Conservation (phyloP, 495 filamentous ascomycete genomes). For the Xylaria bambusicola region DNA sequence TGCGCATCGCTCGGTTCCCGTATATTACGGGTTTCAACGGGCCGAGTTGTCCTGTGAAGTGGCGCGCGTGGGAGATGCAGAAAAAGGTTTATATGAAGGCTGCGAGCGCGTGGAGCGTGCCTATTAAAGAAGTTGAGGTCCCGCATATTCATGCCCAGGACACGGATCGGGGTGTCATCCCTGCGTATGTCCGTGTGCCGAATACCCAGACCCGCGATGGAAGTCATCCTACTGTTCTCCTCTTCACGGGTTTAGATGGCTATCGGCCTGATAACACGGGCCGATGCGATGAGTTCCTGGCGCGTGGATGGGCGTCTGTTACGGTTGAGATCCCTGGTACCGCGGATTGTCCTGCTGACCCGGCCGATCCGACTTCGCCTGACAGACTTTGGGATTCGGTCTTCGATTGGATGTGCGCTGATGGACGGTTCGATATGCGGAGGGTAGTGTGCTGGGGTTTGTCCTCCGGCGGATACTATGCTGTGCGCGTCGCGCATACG, state of each 20-base stretch:
- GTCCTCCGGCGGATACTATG: conserved; percentile 77
- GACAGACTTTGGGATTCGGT: conserved; percentile 66
- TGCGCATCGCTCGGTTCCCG: conserved; percentile 75
- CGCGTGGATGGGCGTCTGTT: conserved; percentile 61
- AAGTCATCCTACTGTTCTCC: conserved; percentile 62
- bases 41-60: conserved; percentile 50
- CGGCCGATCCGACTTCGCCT: conserved; percentile 44
- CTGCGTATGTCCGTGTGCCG: conserved; percentile 66
- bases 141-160: conserved; percentile 54
- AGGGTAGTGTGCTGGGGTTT: conserved; percentile 71
- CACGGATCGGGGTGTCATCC: conserved; percentile 59
- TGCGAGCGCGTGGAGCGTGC: conserved; percentile 53
- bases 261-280: conserved; percentile 78
- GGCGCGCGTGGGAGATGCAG: conserved; percentile 65
- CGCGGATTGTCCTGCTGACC: conserved; percentile 72
- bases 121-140: conserved; percentile 61
- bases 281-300: conserved; percentile 65
- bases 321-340: conserved; percentile 79
- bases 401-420: conserved; percentile 63
- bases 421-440: conserved; percentile 61
- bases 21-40: conserved; percentile 55
- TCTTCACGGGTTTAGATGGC: conserved; percentile 77
- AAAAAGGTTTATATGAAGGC: conserved; percentile 67
- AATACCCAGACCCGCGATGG: neutral
- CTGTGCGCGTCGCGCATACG: conserved; percentile 71